Evolutionary conservation across 139 green algal genomes (phyloP).

Genomic region (Microglena sp.): DNA sequence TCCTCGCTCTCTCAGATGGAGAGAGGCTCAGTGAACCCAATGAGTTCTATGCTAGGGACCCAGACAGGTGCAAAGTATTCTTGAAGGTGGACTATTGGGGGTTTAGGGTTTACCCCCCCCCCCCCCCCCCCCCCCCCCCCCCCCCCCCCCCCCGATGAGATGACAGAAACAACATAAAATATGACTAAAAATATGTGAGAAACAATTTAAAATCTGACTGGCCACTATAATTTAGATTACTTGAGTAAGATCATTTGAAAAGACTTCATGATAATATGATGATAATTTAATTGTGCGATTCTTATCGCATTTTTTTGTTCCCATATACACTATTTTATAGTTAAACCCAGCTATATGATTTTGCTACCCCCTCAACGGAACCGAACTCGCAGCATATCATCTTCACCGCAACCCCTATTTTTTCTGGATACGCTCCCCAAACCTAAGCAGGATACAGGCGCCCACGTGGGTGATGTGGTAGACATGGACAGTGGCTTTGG

Average conservation of each 20-base stretch:
- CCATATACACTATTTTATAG: neutral
- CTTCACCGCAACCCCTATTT: too few relatives aligned
- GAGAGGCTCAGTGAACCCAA: constrained; percentile 17
- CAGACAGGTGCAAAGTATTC: constrained; percentile 15
- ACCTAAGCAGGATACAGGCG: neutral
- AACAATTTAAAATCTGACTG: too few relatives aligned
- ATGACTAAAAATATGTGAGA: too few relatives aligned
- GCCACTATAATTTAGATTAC: neutral
- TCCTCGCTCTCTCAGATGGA: constrained; percentile 7
- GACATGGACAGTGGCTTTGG: constrained; percentile 31
- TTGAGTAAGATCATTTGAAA: neutral
- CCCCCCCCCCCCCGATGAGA: too few relatives aligned
- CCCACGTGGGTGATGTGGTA: constrained; percentile 20
- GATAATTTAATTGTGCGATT: neutral
- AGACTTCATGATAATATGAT: neutral
- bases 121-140: too few relatives aligned
- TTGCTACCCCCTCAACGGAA: too few relatives aligned
- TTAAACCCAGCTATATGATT: neutral
- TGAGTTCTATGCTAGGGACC: constrained; percentile 33
- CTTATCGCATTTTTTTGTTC: neutral
- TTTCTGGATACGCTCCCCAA: neutral
- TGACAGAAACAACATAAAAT: too few relatives aligned
- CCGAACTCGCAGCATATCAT: too few relatives aligned
- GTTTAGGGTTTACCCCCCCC: too few relatives aligned
- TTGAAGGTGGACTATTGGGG: neutral